Evolutionary conservation across 1,284 basidiomycete species (phyloP).

Genomic region (Moesziomyces parantarcticus): DNA sequence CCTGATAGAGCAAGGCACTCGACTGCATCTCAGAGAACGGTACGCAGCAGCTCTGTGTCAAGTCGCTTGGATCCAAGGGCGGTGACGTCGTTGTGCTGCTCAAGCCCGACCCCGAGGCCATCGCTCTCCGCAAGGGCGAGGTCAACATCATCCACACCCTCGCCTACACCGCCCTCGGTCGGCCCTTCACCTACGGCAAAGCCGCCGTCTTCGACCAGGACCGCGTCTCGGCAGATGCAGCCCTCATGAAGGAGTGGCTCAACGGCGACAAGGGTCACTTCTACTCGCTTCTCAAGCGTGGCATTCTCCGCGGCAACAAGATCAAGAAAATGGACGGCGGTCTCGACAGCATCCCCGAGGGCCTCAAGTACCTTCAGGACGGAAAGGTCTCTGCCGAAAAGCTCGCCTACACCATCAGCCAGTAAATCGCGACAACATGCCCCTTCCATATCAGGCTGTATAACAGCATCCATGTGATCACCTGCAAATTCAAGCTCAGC

Average conservation of each 20-base stretch:
- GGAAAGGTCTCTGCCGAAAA: slow-evolving; percentile 62
- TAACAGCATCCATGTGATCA: too few relatives aligned
- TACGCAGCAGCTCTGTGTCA: slow-evolving; percentile 52
- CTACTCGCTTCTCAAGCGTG: slow-evolving; percentile 44
- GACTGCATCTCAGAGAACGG: slow-evolving; percentile 64
- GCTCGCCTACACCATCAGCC: slow-evolving; percentile 51
- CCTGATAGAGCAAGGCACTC: slow-evolving; percentile 45
- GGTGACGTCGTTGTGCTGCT: slow-evolving; percentile 57
- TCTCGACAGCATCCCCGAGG: slow-evolving; percentile 44
- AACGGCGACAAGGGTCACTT: slow-evolving; percentile 53
- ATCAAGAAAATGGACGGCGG: slow-evolving; percentile 55
- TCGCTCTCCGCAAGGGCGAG: slow-evolving; percentile 46
- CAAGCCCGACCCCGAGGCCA: slow-evolving; percentile 55
- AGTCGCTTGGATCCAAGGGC: slow-evolving; percentile 47
- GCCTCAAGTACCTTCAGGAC: slow-evolving; percentile 55
- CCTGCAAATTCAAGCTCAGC: too few relatives aligned
- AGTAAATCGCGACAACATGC: too few relatives aligned
- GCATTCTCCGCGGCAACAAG: slow-evolving; percentile 54
- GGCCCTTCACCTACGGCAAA: slow-evolving; percentile 53
- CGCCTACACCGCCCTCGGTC: slow-evolving; percentile 55
- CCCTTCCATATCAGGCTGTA: too few relatives aligned
- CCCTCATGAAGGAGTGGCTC: slow-evolving; percentile 42
- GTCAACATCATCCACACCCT: slow-evolving; percentile 58
- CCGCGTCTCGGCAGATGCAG: slow-evolving; percentile 29
- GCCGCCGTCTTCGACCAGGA: slow-evolving; percentile 41